Conservation (phyloP, 2,329 filamentous ascomycete genomes). For the Phaeomoniella chlamydospora region DNA sequence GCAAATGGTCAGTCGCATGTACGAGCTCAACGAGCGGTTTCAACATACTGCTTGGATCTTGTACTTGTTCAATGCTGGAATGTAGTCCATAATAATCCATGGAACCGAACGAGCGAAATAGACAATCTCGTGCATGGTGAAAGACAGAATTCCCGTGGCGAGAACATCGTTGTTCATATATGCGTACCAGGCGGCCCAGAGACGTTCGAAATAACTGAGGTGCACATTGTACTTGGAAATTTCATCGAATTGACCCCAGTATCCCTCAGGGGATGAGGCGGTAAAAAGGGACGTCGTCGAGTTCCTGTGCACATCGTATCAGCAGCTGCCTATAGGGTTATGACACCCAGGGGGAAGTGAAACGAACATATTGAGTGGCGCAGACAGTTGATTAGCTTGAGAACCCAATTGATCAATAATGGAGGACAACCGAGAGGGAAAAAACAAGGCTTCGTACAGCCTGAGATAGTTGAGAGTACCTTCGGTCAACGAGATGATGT, state of each 20-base stretch:
- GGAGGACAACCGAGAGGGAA: too few relatives aligned
- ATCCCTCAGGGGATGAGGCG: slow-evolving; percentile 33
- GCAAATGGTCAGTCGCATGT: slow-evolving; percentile 2
- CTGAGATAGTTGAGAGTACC: too few relatives aligned
- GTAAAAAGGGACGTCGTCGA: slow-evolving; percentile 26
- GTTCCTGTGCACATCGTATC: slow-evolving; percentile 23
- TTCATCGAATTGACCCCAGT: slow-evolving; percentile 52
- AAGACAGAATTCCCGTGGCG: slow-evolving; percentile 95
- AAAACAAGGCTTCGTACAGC: too few relatives aligned
- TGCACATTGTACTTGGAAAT: slow-evolving; percentile 64
- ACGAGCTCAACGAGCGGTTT: too few relatives aligned
- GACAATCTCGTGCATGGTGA: slow-evolving; percentile 81
- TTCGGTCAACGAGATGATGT: too few relatives aligned
- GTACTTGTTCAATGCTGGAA: slow-evolving; percentile 80
- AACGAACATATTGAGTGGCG: neutral
- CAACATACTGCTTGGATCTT: slow-evolving; percentile 81
- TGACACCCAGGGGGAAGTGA: too few relatives aligned
- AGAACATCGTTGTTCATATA: slow-evolving; percentile 97
- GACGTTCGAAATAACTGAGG: slow-evolving; percentile 71
- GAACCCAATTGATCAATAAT: too few relatives aligned
- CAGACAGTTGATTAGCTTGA: neutral
- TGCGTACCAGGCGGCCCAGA: slow-evolving; percentile 94
- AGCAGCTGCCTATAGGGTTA: too few relatives aligned
- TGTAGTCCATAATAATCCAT: slow-evolving; percentile 81
- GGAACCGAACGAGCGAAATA: slow-evolving; percentile 89